A percentile compares a stretch with the other conserved stretches of the same genome.
phyloP scores from a whole-genome alignment of 2,329 filamentous ascomycete genomes.

The Paramyrothecium sp. region DNA sequence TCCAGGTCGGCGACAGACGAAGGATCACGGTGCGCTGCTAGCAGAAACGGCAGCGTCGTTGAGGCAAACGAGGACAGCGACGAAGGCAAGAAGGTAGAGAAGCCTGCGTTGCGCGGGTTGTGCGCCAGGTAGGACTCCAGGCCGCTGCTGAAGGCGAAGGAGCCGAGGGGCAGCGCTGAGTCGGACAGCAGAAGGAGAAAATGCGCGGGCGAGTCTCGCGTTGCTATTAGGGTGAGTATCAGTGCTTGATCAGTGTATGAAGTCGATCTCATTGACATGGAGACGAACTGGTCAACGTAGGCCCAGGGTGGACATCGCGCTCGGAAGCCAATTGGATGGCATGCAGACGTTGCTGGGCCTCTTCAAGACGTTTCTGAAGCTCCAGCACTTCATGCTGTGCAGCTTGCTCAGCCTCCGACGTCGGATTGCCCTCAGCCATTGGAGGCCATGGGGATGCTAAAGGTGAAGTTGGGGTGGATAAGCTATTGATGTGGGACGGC shows the following conservation, averaged over 20 bases:
- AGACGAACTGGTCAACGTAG: slow-evolving; percentile 12
- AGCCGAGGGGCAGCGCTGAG: slow-evolving; percentile 77
- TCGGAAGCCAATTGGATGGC: slow-evolving; percentile 12
- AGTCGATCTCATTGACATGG: slow-evolving; percentile 3
- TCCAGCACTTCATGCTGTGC: slow-evolving; percentile 56
- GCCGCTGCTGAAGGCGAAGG: slow-evolving; percentile 84
- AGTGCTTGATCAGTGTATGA: not conserved
- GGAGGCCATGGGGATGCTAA: slow-evolving; percentile 8
- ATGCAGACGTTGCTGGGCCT: slow-evolving; percentile 43
- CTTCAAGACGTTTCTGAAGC: slow-evolving; percentile 52
- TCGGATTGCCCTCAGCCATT: slow-evolving; percentile 21
- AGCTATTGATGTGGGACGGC: slow-evolving; percentile 5
- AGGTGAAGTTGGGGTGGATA: slow-evolving; percentile 10
- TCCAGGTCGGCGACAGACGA: slow-evolving; percentile 56
- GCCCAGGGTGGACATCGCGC: slow-evolving; percentile 12
- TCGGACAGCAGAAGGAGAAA: slow-evolving; percentile 76
- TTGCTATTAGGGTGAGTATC: slow-evolving; percentile 9
- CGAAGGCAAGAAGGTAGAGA: slow-evolving; percentile 66
- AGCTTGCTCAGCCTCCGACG: slow-evolving; percentile 21
- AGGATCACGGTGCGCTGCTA: slow-evolving; percentile 63
- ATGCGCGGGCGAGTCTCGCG: slow-evolving; percentile 41
- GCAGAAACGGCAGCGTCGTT: slow-evolving; percentile 72
- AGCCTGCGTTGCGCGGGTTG: slow-evolving; percentile 41
- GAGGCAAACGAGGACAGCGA: slow-evolving; percentile 71
- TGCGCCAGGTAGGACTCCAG: slow-evolving; percentile 82